Percentiles rank a stretch among this genome's conserved stretches.
These are phyloP conservation scores for Carallia pectinifolia DNA, from an alignment of 345 rosid species.

Conservation along the genomic window DNA sequence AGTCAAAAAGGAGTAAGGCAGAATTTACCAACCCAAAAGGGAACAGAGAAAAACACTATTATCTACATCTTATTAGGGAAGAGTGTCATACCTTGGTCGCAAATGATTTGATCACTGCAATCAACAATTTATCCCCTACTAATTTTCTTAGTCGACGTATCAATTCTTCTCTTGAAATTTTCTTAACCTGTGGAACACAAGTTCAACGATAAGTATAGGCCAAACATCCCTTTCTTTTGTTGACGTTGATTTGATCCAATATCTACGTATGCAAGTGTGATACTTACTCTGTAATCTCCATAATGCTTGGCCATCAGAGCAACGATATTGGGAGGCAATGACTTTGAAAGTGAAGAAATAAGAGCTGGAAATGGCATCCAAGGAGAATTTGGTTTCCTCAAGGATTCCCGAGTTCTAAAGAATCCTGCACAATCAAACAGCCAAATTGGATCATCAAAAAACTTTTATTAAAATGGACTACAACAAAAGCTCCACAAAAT, in stretches of 20 bases:
- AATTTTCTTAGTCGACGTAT: conserved; percentile 53
- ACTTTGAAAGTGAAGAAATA: conserved; percentile 55
- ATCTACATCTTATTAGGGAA: neutral
- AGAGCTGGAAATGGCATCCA: conserved; percentile 74
- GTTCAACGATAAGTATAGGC: conserved; percentile 3
- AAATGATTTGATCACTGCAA: conserved; percentile 57
- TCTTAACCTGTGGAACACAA: conserved; percentile 47
- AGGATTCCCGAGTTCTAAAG: conserved; percentile 19
- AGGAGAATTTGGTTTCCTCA: conserved; percentile 55
- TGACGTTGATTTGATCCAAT: neutral
- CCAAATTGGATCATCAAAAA: conserved; percentile 5
- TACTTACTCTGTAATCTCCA: conserved; percentile 49
- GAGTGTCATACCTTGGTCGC: conserved; percentile 41
- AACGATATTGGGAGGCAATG: conserved; percentile 42
- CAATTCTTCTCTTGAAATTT: conserved; percentile 58
- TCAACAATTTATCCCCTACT: conserved; percentile 71
- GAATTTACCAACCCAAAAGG: too few relatives aligned
- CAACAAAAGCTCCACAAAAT: neutral
- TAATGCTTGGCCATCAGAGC: conserved; percentile 47
- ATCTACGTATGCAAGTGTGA: neutral
- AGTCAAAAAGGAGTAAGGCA: too few relatives aligned
- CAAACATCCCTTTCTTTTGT: neutral
- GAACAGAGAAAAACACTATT: too few relatives aligned
- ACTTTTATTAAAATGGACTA: neutral
- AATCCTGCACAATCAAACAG: conserved; percentile 30